Conservation (phyloP, 169 alveolate species). For the Cryptosporidium andersoni region DNA sequence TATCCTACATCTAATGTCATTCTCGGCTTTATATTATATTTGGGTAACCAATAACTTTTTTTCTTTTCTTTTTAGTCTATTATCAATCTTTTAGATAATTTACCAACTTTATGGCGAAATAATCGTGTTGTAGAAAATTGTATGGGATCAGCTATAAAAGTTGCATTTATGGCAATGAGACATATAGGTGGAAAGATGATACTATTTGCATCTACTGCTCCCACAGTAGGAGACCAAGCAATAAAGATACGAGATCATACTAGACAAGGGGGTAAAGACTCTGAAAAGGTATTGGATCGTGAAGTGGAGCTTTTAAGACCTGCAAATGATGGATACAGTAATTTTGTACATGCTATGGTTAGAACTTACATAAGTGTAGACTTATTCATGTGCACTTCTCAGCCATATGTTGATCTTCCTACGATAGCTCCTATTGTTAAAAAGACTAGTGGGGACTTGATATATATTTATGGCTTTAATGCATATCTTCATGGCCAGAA, state of each 20-base stretch:
- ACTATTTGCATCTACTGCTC: conserved; percentile 84
- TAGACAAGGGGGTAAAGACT: conserved; percentile 69
- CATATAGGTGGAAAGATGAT: conserved; percentile 94
- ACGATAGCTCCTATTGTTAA: conserved; percentile 79
- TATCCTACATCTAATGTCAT: not conserved
- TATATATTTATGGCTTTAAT: conserved; percentile 77
- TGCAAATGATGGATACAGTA: conserved; percentile 75
- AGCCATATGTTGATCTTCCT: conserved; percentile 76
- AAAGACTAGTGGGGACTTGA: conserved; percentile 85
- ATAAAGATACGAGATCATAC: conserved; percentile 70
- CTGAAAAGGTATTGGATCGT: conserved; percentile 69
- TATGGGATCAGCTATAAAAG: conserved; percentile 90
- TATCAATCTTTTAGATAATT: conserved; percentile 79
- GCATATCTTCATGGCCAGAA: conserved; percentile 76
- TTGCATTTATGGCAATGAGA: conserved; percentile 89
- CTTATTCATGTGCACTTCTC: conserved; percentile 85
- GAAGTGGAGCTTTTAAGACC: conserved; percentile 82
- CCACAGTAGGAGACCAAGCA: conserved; percentile 85
- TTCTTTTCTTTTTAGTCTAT: conserved; percentile 33
- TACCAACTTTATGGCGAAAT: conserved; percentile 87
- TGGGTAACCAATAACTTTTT: not conserved
- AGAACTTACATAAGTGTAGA: conserved; percentile 81
- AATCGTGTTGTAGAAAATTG: conserved; percentile 82
- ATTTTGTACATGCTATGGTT: conserved; percentile 70
- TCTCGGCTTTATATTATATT: not conserved